Evolutionary conservation across 331 rosid species (phyloP).

Genomic region (Acacia pycnantha): DNA sequence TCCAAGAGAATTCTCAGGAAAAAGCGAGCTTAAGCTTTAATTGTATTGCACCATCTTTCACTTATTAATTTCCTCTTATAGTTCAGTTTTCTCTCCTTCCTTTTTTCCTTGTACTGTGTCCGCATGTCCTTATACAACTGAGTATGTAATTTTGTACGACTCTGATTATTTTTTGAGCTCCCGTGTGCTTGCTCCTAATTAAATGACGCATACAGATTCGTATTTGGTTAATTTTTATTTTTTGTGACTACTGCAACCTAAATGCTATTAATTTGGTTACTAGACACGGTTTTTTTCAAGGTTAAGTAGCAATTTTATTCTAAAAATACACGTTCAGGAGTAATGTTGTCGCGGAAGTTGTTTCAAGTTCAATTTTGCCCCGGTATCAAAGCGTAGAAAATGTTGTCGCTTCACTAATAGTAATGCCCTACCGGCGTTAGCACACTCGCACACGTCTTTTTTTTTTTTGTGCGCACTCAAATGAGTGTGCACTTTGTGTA

Average conservation of each 20-base stretch:
- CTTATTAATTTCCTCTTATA: not conserved
- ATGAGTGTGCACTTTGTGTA: too few species aligned
- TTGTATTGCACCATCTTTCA: not conserved
- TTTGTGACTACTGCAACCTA: too few species aligned
- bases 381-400: too few species aligned
- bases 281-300: not conserved
- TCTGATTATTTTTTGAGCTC: not conserved
- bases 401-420: too few species aligned
- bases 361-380: too few species aligned
- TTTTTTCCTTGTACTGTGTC: not conserved
- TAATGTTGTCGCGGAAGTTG: too few species aligned
- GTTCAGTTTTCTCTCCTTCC: not conserved
- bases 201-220: conserved; percentile 17
- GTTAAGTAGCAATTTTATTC: too few species aligned
- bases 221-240: not conserved
- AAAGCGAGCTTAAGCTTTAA: conserved; percentile 53
- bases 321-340: too few species aligned
- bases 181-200: conserved; percentile 1
- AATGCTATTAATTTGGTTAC: not conserved
- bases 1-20: conserved; percentile 46
- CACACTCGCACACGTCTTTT: too few species aligned
- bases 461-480: too few species aligned
- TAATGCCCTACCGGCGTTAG: too few species aligned
- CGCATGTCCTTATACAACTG: not conserved
- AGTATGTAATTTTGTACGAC: conserved; percentile 11